phyloP scores from a whole-genome alignment of 768 basidiomycete genomes.

The Naganishia vishniacii region DNA sequence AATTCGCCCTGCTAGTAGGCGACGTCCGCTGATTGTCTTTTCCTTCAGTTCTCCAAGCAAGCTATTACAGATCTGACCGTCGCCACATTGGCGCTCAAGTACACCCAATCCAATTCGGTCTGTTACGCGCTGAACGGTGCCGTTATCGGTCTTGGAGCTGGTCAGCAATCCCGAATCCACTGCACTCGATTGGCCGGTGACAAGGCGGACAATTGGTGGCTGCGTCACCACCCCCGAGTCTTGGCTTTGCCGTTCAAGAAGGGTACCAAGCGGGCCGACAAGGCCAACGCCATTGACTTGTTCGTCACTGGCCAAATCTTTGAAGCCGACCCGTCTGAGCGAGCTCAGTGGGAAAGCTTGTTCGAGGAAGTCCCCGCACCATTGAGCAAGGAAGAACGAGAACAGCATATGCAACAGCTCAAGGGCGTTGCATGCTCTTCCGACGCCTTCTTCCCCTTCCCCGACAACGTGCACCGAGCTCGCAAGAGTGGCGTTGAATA shows the following conservation, averaged over 20 bases:
- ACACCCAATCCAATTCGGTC: slow-evolving; percentile 98
- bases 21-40: not conserved
- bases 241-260: slow-evolving; percentile 92
- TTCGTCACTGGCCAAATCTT: slow-evolving; percentile 77
- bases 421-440: slow-evolving; percentile 87
- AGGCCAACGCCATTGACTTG: slow-evolving; percentile 95
- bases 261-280: slow-evolving; percentile 94
- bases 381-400: slow-evolving; percentile 65
- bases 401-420: slow-evolving; percentile 66
- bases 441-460: slow-evolving; percentile 99
- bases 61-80: slow-evolving; percentile 90
- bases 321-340: slow-evolving; percentile 78
- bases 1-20: not conserved
- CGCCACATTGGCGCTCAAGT: slow-evolving; percentile 92
- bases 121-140: slow-evolving; percentile 88
- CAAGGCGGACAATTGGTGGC: slow-evolving; percentile 99
- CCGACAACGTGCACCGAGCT: slow-evolving; percentile 93
- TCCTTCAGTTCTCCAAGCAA: slow-evolving; percentile 60
- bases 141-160: slow-evolving; percentile 91
- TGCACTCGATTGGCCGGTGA: slow-evolving; percentile 95
- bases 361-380: slow-evolving; percentile 68
- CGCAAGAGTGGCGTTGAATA: slow-evolving; percentile 86
- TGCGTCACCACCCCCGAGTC: slow-evolving; percentile 91
- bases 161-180: slow-evolving; percentile 98
- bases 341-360: slow-evolving; percentile 79